Conservation (phyloP, 2,329 filamentous ascomycete species). For the Fusarium nurragi region DNA sequence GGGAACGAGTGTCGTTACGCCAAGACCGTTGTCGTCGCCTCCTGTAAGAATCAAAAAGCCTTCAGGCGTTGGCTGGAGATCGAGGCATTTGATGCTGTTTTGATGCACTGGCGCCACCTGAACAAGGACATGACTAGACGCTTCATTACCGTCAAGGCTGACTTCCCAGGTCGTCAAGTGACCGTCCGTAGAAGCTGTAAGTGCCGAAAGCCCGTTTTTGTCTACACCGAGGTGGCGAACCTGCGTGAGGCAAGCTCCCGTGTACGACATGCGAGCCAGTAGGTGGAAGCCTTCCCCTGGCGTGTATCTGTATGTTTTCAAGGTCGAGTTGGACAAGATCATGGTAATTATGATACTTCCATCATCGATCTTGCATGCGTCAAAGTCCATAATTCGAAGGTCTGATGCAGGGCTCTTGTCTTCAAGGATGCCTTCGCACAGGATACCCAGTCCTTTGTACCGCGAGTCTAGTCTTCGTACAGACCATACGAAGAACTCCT, state of each 20-base stretch:
- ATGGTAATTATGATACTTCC: slow-evolving; percentile 70
- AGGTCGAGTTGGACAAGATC: slow-evolving; percentile 83
- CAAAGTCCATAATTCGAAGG: slow-evolving; percentile 83
- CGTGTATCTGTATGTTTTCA: slow-evolving; percentile 69
- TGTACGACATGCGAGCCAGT: slow-evolving; percentile 68
- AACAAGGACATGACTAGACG: slow-evolving; percentile 41
- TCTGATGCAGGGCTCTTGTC: slow-evolving; percentile 67
- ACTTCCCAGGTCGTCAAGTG: slow-evolving; percentile 59
- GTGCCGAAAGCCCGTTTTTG: slow-evolving; percentile 51
- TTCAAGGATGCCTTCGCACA: slow-evolving; percentile 65
- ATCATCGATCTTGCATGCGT: slow-evolving; percentile 55
- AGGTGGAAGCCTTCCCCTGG: slow-evolving; percentile 56
- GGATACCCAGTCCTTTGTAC: slow-evolving; percentile 62
- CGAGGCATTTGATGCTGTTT: slow-evolving; percentile 77
- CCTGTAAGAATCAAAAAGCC: slow-evolving; percentile 72
- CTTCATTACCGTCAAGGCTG: slow-evolving; percentile 8
- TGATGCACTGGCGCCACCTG: slow-evolving; percentile 71
- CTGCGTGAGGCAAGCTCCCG: slow-evolving; percentile 80
- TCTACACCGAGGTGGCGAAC: slow-evolving; percentile 54
- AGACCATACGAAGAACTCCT: slow-evolving; percentile 90
- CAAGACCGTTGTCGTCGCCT: slow-evolving; percentile 88
- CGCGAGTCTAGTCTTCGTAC: slow-evolving; percentile 63
- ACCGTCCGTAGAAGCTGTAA: slow-evolving; percentile 86
- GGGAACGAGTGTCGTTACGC: slow-evolving; percentile 56
- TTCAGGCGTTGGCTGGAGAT: slow-evolving; percentile 50